Evolutionary conservation across 2,329 filamentous ascomycete species (phyloP), one percentile per base, ranked within the genome.

Genomic region (Chaetothyriales sp.): DNA sequence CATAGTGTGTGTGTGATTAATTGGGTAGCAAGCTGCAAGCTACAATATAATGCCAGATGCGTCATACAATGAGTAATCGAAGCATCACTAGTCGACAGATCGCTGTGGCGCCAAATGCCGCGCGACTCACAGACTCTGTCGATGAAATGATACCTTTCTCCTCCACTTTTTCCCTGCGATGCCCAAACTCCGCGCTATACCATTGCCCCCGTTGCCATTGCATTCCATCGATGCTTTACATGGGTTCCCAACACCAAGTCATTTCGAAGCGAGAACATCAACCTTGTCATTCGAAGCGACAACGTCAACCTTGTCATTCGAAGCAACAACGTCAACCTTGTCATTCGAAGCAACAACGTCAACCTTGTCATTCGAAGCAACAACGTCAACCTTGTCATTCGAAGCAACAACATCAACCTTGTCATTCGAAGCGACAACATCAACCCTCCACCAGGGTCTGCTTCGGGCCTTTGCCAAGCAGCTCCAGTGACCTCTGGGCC

Each of bases 401-500:
- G 13, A 19, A 45, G 29, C 19, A 33, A 18, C 37, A 18, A 37
- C 45, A 40, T 67, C 59, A 92, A 43, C 85, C 86, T 68, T 94
- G n/a, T n/a, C n/a, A 15, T 29, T 29, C 29, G 13, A 19, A 45
- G 29, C 19, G 33, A 18, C 37, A 18, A 37, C 45, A 40, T 67
- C 59, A 92, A 43, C 85, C 86, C 68, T 94, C 88, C 58, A 92
- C 87, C 59, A 94, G 82, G 47, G 83, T 76, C 53, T 72, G 78
- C 69, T 90, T 90, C 29, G 84, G 81, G 62, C 77, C 81, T 66
- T 87, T 85, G 48, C 85, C 86, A 33, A 95, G 72, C 2, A 95
- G 77, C 68, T 95, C 90, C 43, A 95, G 76, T 66, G 89, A 97
- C 61, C 89, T 80, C 63, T 90, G 85, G 20, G 92, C 90, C 60